A percentile compares a stretch with the other conserved stretches of the same genome.
Conservation (phyloP, 2,329 filamentous ascomycete species). For the Penicillium frequentans region DNA sequence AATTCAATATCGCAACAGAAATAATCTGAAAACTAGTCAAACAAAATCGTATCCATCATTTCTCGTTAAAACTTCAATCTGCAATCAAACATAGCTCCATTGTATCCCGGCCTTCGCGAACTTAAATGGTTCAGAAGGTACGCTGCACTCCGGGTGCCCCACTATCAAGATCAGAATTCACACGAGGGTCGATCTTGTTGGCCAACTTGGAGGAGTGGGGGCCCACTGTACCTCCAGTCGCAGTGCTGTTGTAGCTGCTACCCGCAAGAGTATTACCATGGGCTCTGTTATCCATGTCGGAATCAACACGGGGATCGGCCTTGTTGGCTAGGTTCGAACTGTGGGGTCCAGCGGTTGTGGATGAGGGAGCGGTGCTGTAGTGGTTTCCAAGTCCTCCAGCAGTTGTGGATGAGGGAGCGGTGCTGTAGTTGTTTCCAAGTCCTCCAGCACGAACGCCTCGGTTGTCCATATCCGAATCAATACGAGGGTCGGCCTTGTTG, state of each 20-base stretch:
- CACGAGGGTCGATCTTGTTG: conserved; percentile 6
- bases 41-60: neutral
- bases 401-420: neutral
- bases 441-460: neutral
- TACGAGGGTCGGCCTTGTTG: conserved; percentile 8
- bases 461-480: conserved; percentile 3
- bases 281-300: neutral
- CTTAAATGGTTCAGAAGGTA: neutral
- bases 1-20: neutral
- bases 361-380: neutral
- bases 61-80: neutral
- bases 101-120: neutral
- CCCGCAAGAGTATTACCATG: conserved; percentile 1
- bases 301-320: conserved; percentile 4
- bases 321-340: conserved; percentile 2
- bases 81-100: neutral
- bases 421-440: neutral
- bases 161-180: conserved; percentile 1
- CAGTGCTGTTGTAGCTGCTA: conserved; percentile 4
- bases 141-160: conserved; percentile 1
- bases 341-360: neutral
- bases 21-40: neutral
- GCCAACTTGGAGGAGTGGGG: neutral
- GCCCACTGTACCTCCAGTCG: neutral
- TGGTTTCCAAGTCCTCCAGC: neutral